Evolutionary conservation across 139 green algal species (phyloP).

Genomic region (Micractinium sp.): DNA sequence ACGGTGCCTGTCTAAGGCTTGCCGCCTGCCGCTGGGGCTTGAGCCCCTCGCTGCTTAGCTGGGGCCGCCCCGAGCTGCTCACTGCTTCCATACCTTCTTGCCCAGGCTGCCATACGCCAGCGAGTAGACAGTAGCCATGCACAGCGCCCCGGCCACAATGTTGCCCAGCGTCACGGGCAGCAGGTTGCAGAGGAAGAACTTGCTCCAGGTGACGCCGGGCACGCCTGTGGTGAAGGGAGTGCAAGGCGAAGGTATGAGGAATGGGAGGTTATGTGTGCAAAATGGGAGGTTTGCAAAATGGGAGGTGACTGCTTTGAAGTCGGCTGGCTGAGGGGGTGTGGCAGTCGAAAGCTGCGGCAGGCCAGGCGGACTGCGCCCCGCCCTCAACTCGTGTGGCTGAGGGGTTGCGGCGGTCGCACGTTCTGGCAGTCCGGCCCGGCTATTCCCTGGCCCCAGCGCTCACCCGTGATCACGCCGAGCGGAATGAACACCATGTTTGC

Average conservation of each 20-base stretch:
- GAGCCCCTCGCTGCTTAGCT: no score
- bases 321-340: no score
- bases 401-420: no score
- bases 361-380: no score
- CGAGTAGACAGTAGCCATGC: slow-evolving; percentile 66
- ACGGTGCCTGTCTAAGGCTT: no score
- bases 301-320: not conserved
- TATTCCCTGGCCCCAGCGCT: no score
- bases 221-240: not conserved
- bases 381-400: no score
- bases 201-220: slow-evolving; percentile 22
- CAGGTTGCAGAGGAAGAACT: slow-evolving; percentile 26
- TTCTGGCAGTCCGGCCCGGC: no score
- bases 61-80: no score
- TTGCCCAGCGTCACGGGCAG: slow-evolving; percentile 88
- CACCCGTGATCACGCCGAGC: slow-evolving; percentile 52
- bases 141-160: slow-evolving; percentile 70
- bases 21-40: no score
- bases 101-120: slow-evolving; percentile 63
- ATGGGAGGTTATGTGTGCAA: not conserved
- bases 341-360: not conserved
- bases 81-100: slow-evolving; percentile 44
- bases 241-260: slow-evolving; percentile 32
- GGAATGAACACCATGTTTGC: slow-evolving; percentile 86
- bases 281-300: not conserved